Conservation (phyloP, 169 alveolate genomes). For the Plasmodium reichenowi region DNA sequence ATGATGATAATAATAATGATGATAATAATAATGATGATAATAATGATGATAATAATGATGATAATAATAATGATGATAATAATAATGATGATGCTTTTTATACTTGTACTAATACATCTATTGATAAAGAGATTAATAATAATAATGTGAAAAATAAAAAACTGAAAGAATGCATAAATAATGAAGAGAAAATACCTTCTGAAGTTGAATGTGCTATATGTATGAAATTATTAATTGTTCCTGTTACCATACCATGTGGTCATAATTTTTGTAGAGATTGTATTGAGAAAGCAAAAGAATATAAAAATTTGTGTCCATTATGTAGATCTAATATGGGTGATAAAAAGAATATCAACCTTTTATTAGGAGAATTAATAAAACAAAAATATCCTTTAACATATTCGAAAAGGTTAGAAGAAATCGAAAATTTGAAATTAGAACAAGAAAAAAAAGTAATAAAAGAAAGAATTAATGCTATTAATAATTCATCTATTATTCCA, state of each 20-base stretch:
- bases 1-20: too few species aligned
- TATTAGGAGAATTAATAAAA: conserved; percentile 70
- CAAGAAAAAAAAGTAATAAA: conserved; percentile 38
- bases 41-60: too few species aligned
- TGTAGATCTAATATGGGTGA: conserved; percentile 76
- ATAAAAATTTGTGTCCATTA: conserved; percentile 77
- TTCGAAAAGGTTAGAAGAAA: conserved; percentile 64
- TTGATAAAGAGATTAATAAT: neutral
- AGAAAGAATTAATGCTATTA: conserved; percentile 59
- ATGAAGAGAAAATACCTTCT: conserved; percentile 28
- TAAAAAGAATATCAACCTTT: conserved; percentile 72
- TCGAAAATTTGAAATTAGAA: conserved; percentile 40
- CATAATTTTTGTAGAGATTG: conserved; percentile 87
- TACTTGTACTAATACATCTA: too few species aligned
- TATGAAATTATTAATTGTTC: conserved; percentile 81
- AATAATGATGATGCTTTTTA: too few species aligned
- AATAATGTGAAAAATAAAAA: neutral
- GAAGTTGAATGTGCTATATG: conserved; percentile 78
- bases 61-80: too few species aligned
- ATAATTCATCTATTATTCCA: conserved; percentile 64
- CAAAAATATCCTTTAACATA: conserved; percentile 72
- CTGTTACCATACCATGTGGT: conserved; percentile 87
- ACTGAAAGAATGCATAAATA: neutral
- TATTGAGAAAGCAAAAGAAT: conserved; percentile 81
- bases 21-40: neutral